phyloP scores from a whole-genome alignment of 805 yeast genomes.

The Yarrowia divulgata region DNA sequence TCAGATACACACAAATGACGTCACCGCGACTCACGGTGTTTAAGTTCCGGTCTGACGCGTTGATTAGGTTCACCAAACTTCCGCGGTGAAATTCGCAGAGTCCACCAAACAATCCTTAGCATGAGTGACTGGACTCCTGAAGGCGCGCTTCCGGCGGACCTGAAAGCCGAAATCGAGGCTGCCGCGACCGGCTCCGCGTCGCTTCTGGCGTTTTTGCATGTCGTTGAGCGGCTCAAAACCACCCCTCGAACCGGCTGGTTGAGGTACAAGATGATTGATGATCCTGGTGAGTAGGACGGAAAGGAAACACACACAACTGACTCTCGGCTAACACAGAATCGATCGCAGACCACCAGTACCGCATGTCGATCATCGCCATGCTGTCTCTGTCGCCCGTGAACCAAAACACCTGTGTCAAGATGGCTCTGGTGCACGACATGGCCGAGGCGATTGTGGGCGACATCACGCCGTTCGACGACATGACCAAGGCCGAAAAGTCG shows the following conservation, averaged over 20 bases:
- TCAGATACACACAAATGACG: no score
- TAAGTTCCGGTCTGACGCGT: conserved; percentile 7
- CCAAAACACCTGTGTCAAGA: conserved; percentile 75
- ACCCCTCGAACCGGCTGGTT: conserved; percentile 96
- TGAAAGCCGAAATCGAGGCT: conserved; percentile 8
- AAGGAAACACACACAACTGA: background rate
- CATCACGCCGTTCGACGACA: conserved; percentile 80
- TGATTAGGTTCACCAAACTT: conserved; percentile 22
- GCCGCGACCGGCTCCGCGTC: conserved; percentile 19
- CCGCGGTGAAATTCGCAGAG: background rate
- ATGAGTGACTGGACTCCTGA: conserved; percentile 37
- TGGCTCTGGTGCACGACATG: conserved; percentile 90
- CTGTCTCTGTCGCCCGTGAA: conserved; percentile 64
- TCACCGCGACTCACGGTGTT: background rate
- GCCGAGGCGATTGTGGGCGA: conserved; percentile 96
- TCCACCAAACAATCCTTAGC: background rate
- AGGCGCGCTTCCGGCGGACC: conserved; percentile 23
- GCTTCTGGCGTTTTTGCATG: conserved; percentile 63
- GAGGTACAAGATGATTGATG: conserved; percentile 61
- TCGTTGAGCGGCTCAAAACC: conserved; percentile 73
- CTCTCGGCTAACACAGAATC: conserved; percentile 52
- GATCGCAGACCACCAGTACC: conserved; percentile 94
- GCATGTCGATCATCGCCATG: conserved; percentile 87
- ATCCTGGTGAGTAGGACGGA: conserved; percentile 53
- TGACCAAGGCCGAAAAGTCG: conserved; percentile 81